These are phyloP conservation scores for Lepidium aucheri DNA, from an alignment of 345 rosid species.

Conservation along the genomic window DNA sequence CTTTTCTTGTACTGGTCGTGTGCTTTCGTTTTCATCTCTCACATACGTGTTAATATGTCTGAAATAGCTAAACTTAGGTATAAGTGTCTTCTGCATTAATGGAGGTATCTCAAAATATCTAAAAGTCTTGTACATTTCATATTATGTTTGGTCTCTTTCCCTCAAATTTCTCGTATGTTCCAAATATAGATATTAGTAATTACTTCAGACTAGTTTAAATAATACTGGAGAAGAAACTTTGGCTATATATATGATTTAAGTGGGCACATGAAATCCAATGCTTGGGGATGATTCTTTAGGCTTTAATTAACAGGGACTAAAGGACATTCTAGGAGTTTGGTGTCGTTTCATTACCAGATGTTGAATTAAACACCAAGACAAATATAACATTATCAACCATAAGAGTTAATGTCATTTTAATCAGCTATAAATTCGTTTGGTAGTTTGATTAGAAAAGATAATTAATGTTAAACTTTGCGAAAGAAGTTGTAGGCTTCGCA, in stretches of 20 bases:
- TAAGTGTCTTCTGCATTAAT: not conserved
- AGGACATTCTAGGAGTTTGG: too few species aligned
- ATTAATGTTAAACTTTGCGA: not conserved
- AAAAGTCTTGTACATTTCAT: not conserved
- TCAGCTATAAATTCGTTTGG: not conserved
- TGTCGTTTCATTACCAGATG: not conserved
- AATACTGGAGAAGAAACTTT: too few species aligned
- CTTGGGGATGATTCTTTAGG: too few species aligned
- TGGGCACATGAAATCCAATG: not conserved
- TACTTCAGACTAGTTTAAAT: too few species aligned
- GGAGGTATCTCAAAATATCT: not conserved
- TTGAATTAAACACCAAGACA: constrained; percentile 6
- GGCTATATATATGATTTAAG: not conserved
- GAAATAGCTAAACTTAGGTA: constrained; percentile 16
- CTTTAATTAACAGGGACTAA: too few species aligned
- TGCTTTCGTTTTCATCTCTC: constrained; percentile 23
- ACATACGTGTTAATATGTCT: constrained; percentile 13
- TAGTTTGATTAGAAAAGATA: not conserved
- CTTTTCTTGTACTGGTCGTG: constrained; percentile 14
- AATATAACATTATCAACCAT: constrained; percentile 5
- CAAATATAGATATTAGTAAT: not conserved
- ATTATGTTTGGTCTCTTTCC: not conserved
- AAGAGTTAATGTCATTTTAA: not conserved
- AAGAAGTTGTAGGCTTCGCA: too few species aligned
- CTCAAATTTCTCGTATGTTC: constrained; percentile 8